phyloP scores from a whole-genome alignment of 2,329 filamentous ascomycete species.

The Fusarium nodosum region DNA sequence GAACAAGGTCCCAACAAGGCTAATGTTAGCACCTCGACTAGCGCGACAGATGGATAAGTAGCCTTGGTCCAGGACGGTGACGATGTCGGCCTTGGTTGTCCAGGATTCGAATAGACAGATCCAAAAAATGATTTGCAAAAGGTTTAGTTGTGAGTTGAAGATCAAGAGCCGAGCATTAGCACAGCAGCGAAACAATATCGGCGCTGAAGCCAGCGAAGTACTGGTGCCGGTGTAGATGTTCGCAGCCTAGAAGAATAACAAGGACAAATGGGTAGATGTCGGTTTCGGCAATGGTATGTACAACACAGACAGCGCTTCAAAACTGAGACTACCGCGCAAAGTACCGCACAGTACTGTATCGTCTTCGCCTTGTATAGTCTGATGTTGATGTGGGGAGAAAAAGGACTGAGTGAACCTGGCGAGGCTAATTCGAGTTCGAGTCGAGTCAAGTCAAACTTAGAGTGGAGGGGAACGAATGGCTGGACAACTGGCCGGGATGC shows the following conservation, averaged over 20 bases:
- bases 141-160: constrained; percentile 19
- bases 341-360: constrained; percentile 20
- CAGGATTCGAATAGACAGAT: constrained; percentile 42
- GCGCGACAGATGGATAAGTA: constrained; percentile 40
- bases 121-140: constrained; percentile 41
- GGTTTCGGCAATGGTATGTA: constrained; percentile 36
- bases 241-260: constrained; percentile 21
- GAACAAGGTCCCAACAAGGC: constrained; percentile 42
- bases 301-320: constrained; percentile 37
- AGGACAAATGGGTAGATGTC: constrained; percentile 22
- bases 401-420: constrained; percentile 35
- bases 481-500: constrained; percentile 30
- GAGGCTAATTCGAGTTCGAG: constrained; percentile 25
- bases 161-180: constrained; percentile 30
- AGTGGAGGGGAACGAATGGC: constrained; percentile 31
- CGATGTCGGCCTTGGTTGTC: constrained; percentile 43
- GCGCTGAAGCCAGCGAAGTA: constrained; percentile 28
- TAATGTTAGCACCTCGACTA: constrained; percentile 43
- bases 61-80: constrained; percentile 46
- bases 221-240: constrained; percentile 32
- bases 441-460: constrained; percentile 29
- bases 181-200: constrained; percentile 21
- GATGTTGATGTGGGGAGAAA: constrained; percentile 40
- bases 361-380: constrained; percentile 27
- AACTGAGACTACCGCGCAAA: constrained; percentile 45